These are phyloP conservation scores for Solanum etuberosum DNA, from an alignment of 257 asterid species.

Conservation along the genomic window DNA sequence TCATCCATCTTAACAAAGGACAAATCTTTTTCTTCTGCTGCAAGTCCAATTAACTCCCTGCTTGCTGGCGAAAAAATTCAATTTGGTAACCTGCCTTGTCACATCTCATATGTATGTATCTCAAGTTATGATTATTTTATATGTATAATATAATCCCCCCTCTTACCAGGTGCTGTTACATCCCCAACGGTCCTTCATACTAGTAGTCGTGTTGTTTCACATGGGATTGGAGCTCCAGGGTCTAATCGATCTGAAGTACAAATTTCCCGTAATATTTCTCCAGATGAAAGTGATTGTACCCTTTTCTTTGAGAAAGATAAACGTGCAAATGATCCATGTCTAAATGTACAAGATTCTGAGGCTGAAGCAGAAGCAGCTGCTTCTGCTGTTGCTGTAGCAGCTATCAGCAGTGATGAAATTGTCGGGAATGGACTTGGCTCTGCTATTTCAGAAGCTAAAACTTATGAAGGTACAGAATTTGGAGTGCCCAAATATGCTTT, in stretches of 20 bases:
- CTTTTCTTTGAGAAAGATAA: slow-evolving; percentile 61
- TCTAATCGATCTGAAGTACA: slow-evolving; percentile 66
- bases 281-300: slow-evolving; percentile 38
- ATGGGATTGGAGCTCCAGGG: slow-evolving; percentile 78
- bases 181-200: slow-evolving; percentile 82
- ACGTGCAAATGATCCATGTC: slow-evolving; percentile 37
- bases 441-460: slow-evolving; percentile 32
- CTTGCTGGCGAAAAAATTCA: slow-evolving; percentile 97
- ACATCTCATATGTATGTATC: not conserved
- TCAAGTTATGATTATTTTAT: not conserved
- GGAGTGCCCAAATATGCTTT: slow-evolving; percentile 15
- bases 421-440: slow-evolving; percentile 45
- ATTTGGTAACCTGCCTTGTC: slow-evolving; percentile 45
- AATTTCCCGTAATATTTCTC: slow-evolving; percentile 41
- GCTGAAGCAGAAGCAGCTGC: slow-evolving; percentile 98
- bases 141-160: not conserved
- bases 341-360: slow-evolving; percentile 54
- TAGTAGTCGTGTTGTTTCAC: slow-evolving; percentile 43
- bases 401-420: slow-evolving; percentile 67
- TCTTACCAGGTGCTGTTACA: slow-evolving; percentile 76
- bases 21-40: slow-evolving; percentile 50
- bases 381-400: slow-evolving; percentile 90
- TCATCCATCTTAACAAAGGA: slow-evolving; percentile 56
- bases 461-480: slow-evolving; percentile 30
- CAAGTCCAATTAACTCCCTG: slow-evolving; percentile 83